Evolutionary conservation across 257 asterid genomes (phyloP).

Genomic region (Parsonsia alboflavescens): DNA sequence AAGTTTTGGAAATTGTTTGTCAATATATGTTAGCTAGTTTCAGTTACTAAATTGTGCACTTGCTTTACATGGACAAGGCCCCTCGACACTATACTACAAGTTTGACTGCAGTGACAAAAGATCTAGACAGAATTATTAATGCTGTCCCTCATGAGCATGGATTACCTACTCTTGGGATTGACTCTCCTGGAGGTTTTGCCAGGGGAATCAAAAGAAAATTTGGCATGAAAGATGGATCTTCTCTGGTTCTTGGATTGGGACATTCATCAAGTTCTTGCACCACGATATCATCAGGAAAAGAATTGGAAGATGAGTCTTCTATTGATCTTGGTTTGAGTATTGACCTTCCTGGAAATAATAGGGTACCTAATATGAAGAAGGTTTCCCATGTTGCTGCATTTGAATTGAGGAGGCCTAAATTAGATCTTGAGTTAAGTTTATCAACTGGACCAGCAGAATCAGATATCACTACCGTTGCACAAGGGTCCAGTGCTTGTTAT

Average conservation of each 20-base stretch:
- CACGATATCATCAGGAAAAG: slow-evolving; percentile 36
- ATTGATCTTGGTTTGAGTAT: slow-evolving; percentile 42
- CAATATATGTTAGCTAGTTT: slow-evolving; percentile 17
- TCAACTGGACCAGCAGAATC: slow-evolving; percentile 51
- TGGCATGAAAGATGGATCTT: slow-evolving; percentile 32
- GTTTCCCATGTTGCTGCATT: slow-evolving; percentile 15
- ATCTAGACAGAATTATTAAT: slow-evolving; percentile 22
- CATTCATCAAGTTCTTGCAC: slow-evolving; percentile 36
- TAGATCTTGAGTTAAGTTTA: slow-evolving; percentile 56
- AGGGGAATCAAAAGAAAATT: slow-evolving; percentile 43
- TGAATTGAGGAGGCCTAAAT: slow-evolving; percentile 25
- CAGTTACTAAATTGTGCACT: slow-evolving; percentile 17
- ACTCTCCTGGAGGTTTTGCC: slow-evolving; percentile 19
- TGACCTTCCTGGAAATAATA: slow-evolving; percentile 26
- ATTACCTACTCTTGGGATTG: slow-evolving; percentile 24
- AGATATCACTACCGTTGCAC: slow-evolving; percentile 33
- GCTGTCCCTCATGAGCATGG: slow-evolving; percentile 8
- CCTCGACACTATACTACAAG: slow-evolving; percentile 22
- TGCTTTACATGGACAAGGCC: slow-evolving; percentile 49
- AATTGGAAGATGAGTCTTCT: slow-evolving; percentile 39
- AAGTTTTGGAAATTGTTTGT: slow-evolving; percentile 18
- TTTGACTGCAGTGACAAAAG: slow-evolving; percentile 26
- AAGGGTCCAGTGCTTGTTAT: slow-evolving; percentile 23
- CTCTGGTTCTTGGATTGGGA: slow-evolving; percentile 46
- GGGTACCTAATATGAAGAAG: slow-evolving; percentile 13